These are phyloP conservation scores for Anastatica hierochuntica DNA, from an alignment of 345 rosid species.

Conservation along the genomic window DNA sequence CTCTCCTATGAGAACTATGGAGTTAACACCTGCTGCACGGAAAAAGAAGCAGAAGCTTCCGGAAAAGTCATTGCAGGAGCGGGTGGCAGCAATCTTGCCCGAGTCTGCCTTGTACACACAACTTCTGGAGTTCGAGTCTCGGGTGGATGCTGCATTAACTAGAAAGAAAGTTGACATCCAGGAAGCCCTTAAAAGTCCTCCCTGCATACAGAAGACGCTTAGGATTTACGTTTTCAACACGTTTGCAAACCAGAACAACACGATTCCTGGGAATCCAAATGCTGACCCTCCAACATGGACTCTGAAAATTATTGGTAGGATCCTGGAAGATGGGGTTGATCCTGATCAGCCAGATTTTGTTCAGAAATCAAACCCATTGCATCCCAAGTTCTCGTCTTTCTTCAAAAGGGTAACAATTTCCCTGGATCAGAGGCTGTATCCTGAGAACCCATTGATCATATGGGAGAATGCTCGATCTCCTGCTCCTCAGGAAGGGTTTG, in stretches of 20 bases:
- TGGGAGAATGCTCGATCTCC: conserved; percentile 97
- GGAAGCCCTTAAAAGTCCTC: conserved; percentile 91
- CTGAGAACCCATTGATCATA: conserved; percentile 69
- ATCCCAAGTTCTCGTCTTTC: conserved; percentile 83
- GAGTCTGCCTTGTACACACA: conserved; percentile 96
- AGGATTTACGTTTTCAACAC: conserved; percentile 86
- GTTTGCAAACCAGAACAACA: conserved; percentile 72
- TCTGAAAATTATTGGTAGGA: conserved; percentile 83
- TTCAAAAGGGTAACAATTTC: conserved; percentile 81
- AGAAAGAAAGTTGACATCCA: conserved; percentile 95
- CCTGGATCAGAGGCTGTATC: conserved; percentile 87
- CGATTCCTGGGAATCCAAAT: conserved; percentile 70
- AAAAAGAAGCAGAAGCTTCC: conserved; percentile 95
- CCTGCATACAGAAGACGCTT: conserved; percentile 80
- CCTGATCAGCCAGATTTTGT: conserved; percentile 82
- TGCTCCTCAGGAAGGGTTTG: conserved; percentile 90
- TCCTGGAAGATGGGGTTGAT: conserved; percentile 90
- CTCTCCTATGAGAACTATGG: conserved; percentile 75
- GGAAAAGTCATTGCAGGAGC: conserved; percentile 77
- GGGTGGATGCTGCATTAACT: conserved; percentile 79
- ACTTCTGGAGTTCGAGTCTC: conserved; percentile 91
- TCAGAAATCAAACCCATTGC: conserved; percentile 59
- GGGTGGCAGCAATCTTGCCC: conserved; percentile 90
- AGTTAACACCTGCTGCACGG: conserved; percentile 62
- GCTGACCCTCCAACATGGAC: conserved; percentile 94